Base-by-base conservation (phyloP, 2,329 filamentous ascomycete species). In the Cladophialophora bantiana region DNA sequence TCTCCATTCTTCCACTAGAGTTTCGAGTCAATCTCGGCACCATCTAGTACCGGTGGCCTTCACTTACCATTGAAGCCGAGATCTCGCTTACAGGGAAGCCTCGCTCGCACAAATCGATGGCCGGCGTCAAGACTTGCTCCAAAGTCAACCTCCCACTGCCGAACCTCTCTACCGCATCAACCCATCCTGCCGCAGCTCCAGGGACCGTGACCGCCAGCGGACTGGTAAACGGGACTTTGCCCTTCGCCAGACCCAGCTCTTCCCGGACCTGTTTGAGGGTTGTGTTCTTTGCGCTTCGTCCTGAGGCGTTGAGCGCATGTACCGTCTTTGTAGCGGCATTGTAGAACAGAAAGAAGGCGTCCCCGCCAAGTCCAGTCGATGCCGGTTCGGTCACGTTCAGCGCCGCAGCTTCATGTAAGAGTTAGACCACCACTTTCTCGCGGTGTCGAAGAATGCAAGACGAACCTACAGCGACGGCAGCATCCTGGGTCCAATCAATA, bases 281-380 rank as follows among this genome's bases (percentile, higher is more conserved):
- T 69, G 82, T 88, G 38, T 89, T 88, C 59, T 80, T 83, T 4
- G 91, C 89, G 2, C 93, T 87, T 35, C 95, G 89, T n/a, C 95
- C 95, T 1, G 94, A 97, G 31, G 94, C 95, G 78, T 99, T 99
- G 78, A 98, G 82, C 7, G 93, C 92, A 62, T 88, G 90, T 9
- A 98, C 89, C 70, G 91, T 90, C 75, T 91, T 90, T 0, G 89
- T 91, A 72, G 90, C 86, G 50, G 93, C 92, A 76, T 96, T 87
- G 82, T 94, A 98, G 83, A 88, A 97, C 38, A 98, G 87, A 78
- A 94, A 94, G 81, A 98, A 98, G 89, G 96, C 93, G 80, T 99
- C 95, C 68, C 95, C 95, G 65, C 95, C 95, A 67, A 98, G 97
- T 48, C 95, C 95, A 0, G 94, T 98, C 3, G 91, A 95, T 66